Evolutionary conservation across 2,329 filamentous ascomycete genomes (phyloP), one percentile per base, ranked within the genome.

Genomic region (Fusarium sp.): DNA sequence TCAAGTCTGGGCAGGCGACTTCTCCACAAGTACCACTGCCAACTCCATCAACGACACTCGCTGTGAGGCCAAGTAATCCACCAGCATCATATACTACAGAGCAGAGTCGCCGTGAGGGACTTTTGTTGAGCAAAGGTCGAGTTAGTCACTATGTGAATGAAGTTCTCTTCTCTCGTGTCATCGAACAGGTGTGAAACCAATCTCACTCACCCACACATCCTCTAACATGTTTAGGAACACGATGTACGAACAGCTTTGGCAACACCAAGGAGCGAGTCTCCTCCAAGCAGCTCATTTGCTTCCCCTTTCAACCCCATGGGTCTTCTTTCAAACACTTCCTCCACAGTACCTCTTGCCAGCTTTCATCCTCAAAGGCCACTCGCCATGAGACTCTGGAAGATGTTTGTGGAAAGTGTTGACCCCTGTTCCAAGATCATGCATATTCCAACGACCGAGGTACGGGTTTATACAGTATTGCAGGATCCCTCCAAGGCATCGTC

Each of bases 121-220:
- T 83, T 9, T 61, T 83, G 35, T 60, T 83, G 0, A 75, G 77
- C 6, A 81, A 81, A 33, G 81, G 81, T 1, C 77, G 75, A 7
- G 73, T 76, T 3, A 82, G 78, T 33, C 80, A 82, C 46, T 83
- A 82, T 42, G 81, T 82, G n/a, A 82, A 83, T 60, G 81, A 83
- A 67, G 75, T 81, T 8, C 66, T 83, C 12, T 72, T 83, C 1
- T 82, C 81, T 3, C 74, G 78, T 5, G 80, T 81, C 1, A 79
- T 83, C 36, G 79, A 81, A 60, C 78, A 81, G 74, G 81, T 80
- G 55, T n/a, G 42, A 33, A 20, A n/a, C 16, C 6, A 38, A 31
- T 7, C 22, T 6, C 33, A 40, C 33, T 36, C 11, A 4, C 1
- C 3, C 0, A 1, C 2, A n/a, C 42, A 11, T 5, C 3, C 4